Evolutionary conservation across 495 filamentous ascomycete genomes (phyloP), one percentile per base, ranked within the genome.

Genomic region (Penicillium chermesinum): DNA sequence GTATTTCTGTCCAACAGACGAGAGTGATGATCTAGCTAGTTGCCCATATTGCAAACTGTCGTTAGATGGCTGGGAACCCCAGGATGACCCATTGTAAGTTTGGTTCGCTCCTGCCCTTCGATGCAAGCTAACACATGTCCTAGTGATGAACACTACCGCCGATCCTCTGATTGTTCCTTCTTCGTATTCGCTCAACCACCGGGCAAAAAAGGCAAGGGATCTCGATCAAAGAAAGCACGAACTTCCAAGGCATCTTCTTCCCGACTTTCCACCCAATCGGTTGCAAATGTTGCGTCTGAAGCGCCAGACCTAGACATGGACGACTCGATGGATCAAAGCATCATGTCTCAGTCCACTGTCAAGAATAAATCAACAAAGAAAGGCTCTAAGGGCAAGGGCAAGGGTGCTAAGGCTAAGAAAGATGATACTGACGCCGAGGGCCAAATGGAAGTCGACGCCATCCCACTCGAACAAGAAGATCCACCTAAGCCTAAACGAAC

Each of bases 1-100:
- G 89, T 88, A 86, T 61, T 96, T 91, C 65, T 89, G 88, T 27
- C 93, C 93, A 0, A 87, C 76, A 1, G 71, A 76, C 27, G 89
- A 91, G 27, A 84, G 80, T 20, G 79, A 88, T 44, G 93, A 98
- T 65, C 81, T 89, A 63, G 87, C 85, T 2, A 90, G 80, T 10
- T 98, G 93, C 61, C 79, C 83, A 14, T 96, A 97, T 64, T 98
- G 93, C 65, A 77, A 80, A 30, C 65, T 96, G 21, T 85, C 81
- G 22, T 76, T 97, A 38, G 89, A 95, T 63, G 88, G 87, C 1
- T 97, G 91, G 91, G 91, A 95, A 59, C 83, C 87, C 10, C 83
- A 84, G 54, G 91, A 97, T 64, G 83, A 91, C 55, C 91, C 91
- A 55, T 77, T 79, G 85, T 91, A 66, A 71, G 86, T 63, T 7